These are phyloP conservation scores for Globisporangium nunn DNA, from an alignment of 352 stramenopile genomes.

Conservation along the genomic window DNA sequence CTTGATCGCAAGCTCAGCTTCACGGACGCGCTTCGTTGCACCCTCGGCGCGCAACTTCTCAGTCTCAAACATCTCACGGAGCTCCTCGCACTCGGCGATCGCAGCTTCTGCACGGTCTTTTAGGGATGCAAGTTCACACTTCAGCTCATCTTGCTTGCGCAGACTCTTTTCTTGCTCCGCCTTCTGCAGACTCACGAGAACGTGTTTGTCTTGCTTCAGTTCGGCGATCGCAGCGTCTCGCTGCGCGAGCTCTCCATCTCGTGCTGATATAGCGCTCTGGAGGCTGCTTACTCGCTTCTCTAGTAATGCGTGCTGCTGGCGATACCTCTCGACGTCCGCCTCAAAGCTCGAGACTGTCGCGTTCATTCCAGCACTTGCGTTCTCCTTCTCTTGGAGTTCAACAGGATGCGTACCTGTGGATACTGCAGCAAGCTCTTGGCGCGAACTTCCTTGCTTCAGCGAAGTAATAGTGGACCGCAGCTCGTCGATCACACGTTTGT, in stretches of 20 bases:
- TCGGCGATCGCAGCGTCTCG: constrained; percentile 25
- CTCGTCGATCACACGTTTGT: background rate
- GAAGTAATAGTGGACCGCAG: constrained; percentile 5
- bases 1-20: constrained; percentile 5
- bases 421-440: background rate
- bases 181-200: constrained; percentile 27
- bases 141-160: constrained; percentile 18
- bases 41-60: constrained; percentile 1
- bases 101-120: constrained; percentile 18
- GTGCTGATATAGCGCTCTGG: constrained; percentile 20
- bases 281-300: constrained; percentile 17
- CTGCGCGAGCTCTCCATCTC: constrained; percentile 19
- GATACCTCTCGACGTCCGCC: background rate
- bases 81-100: constrained; percentile 16
- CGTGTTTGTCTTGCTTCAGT: constrained; percentile 29
- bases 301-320: constrained; percentile 2
- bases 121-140: constrained; percentile 16
- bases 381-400: background rate
- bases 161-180: constrained; percentile 20
- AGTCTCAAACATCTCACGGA: constrained; percentile 12
- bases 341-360: background rate
- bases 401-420: too few relatives aligned
- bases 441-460: background rate
- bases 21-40: constrained; percentile 1
- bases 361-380: background rate